Base-by-base conservation (phyloP, 2,329 filamentous ascomycete species). In the Botryotinia globosa region DNA sequence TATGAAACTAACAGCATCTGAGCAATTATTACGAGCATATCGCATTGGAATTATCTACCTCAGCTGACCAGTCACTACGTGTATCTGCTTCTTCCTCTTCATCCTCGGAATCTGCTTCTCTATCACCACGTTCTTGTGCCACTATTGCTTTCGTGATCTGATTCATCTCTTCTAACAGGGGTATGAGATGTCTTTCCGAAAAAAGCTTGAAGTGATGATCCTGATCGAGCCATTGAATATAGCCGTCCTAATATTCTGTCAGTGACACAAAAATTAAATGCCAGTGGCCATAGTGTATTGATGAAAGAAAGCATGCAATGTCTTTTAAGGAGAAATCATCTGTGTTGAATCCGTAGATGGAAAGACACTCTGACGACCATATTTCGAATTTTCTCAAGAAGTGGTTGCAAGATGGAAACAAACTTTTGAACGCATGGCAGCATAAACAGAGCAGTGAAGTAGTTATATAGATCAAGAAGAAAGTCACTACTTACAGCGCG, bases 191-290 rank as follows among this genome's bases (percentile, higher is more conserved):
- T 44, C 64, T 58, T 45, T 72, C 70, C 4, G 58, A 56, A 3
- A 54, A 56, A 44, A 72, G 62, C 39, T n/a, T 51, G n/a, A 72
- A 72, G 34, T 59, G 7, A 56, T 72, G 70, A n/a, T 56, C 64
- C 9, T 72, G 48, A 12, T 72, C 34, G 22, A 22, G 63, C 70
- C 70, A 72, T 72, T 58, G 62, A 67, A 72, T 42, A 54, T 32
- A 44, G 7, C 70, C 69, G 32, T 72, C 67, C 71, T 66, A 69
- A 29, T 72, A 67, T 29, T 39, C 20, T n/a, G 8, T 51, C 10
- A 68, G 51, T 59, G 48, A 32, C n/a, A 22, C 2, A 34, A 34
- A 34, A 34, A 4, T 37, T 16, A 56, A 10, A 7, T 42, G 22
- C 39, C 18, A 56, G 9, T 44, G n/a, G 22, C 34, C 29, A 10